A percentile compares a stretch with the other conserved stretches of the same genome.
Conservation (phyloP, 192 early-diverging fungal genomes). For the Coemansia sp. region DNA sequence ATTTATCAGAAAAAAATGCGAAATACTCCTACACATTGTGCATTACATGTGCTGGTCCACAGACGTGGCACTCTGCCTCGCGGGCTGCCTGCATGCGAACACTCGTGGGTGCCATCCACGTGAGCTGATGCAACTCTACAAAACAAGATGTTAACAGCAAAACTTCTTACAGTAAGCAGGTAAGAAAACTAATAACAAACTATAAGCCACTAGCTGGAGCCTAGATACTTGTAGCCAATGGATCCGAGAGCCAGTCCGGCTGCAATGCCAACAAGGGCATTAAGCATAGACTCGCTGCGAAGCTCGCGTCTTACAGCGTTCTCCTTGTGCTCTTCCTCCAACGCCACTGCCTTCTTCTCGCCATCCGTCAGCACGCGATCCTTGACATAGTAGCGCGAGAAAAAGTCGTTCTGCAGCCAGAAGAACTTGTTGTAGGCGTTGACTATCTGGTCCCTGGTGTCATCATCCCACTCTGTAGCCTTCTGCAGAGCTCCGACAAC, state of each 20-base stretch:
- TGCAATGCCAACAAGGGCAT: slow-evolving; percentile 21
- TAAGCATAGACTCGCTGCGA: slow-evolving; percentile 39
- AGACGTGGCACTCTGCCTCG: too few species aligned
- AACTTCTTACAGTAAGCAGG: too few species aligned
- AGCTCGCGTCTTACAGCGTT: slow-evolving; percentile 28
- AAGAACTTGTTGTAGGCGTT: slow-evolving; percentile 78
- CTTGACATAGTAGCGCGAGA: slow-evolving; percentile 70
- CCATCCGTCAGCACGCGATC: slow-evolving; percentile 54
- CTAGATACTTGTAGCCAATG: slow-evolving; percentile 21
- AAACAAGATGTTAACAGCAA: too few species aligned
- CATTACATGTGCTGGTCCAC: background rate
- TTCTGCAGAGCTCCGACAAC: slow-evolving; percentile 58
- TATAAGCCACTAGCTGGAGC: background rate
- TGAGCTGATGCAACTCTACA: background rate
- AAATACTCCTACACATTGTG: too few species aligned
- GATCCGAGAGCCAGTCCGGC: slow-evolving; percentile 27
- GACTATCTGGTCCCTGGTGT: slow-evolving; percentile 57
- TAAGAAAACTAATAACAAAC: too few species aligned
- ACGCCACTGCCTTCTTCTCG: slow-evolving; percentile 29
- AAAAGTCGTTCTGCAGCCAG: slow-evolving; percentile 85
- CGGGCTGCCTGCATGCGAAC: too few species aligned
- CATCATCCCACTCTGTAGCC: slow-evolving; percentile 57
- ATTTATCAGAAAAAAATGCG: too few species aligned
- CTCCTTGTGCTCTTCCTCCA: slow-evolving; percentile 19
- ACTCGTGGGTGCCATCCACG: slow-evolving; percentile 10